phyloP scores from a whole-genome alignment of 805 yeast species.

The Kazachstania africana region DNA sequence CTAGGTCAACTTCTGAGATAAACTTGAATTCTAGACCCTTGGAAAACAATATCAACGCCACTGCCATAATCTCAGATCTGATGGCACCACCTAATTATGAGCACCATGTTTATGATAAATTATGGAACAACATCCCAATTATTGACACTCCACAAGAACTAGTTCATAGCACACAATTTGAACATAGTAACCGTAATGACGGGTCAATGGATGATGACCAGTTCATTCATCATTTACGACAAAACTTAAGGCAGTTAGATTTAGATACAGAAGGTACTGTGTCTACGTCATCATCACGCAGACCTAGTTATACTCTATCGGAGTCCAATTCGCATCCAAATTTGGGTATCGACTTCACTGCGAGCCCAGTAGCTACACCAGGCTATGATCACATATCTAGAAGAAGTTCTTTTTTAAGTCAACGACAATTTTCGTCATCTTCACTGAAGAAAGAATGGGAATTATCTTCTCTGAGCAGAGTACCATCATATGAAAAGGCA shows the following conservation, averaged over 20 bases:
- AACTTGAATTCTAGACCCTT: constrained; percentile 4
- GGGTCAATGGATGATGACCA: too few species aligned
- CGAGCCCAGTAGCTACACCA: too few species aligned
- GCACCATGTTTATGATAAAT: constrained; percentile 60
- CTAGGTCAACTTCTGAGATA: constrained; percentile 26
- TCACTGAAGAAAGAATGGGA: constrained; percentile 29
- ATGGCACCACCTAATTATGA: constrained; percentile 84
- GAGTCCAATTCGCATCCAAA: too few species aligned
- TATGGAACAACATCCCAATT: too few species aligned
- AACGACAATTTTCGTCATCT: constrained; percentile 4
- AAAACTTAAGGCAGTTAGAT: too few species aligned
- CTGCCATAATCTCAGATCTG: constrained; percentile 26
- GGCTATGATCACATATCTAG: not conserved
- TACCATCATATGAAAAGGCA: not conserved
- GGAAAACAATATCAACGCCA: constrained; percentile 3
- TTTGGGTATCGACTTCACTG: too few species aligned
- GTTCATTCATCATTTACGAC: too few species aligned
- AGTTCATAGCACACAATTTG: not conserved
- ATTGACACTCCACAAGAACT: not conserved
- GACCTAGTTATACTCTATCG: not conserved
- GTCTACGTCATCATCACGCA: not conserved
- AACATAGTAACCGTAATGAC: too few species aligned
- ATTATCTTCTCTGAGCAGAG: not conserved
- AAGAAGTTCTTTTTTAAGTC: not conserved
- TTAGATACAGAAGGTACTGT: too few species aligned